A percentile compares a stretch with the other conserved stretches of the same genome.
These are phyloP conservation scores for Phyllostachys edulis DNA, from an alignment of 176 grass and related monocot genomes.

Conservation along the genomic window DNA sequence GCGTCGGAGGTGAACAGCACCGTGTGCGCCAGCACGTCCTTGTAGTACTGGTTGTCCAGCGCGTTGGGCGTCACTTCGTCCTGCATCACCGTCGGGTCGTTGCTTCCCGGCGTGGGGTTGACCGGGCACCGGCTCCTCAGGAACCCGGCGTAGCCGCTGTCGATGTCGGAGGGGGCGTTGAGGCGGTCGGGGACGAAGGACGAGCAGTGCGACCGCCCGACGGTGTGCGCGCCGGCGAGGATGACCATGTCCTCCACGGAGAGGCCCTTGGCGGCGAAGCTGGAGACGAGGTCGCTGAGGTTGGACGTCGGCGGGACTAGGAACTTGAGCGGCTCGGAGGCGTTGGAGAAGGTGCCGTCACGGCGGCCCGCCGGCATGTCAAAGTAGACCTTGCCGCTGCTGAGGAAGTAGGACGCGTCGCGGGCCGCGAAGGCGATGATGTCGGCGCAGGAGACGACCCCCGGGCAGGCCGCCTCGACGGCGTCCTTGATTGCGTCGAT, in stretches of 20 bases:
- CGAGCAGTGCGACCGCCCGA: slow-evolving; percentile 41
- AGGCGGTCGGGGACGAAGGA: slow-evolving; percentile 30
- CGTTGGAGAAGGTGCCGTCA: slow-evolving; percentile 24
- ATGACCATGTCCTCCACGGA: slow-evolving; percentile 32
- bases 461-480: slow-evolving; percentile 30
- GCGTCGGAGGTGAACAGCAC: slow-evolving; percentile 54
- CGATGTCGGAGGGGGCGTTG: neutral
- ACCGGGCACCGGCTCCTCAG: slow-evolving; percentile 12
- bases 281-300: neutral
- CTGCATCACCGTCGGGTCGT: slow-evolving; percentile 30
- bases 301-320: neutral
- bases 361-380: slow-evolving; percentile 16
- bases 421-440: slow-evolving; percentile 45
- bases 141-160: neutral
- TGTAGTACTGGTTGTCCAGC: slow-evolving; percentile 54
- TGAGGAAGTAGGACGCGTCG: slow-evolving; percentile 36
- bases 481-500: slow-evolving; percentile 35
- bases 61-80: slow-evolving; percentile 18
- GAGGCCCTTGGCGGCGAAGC: neutral
- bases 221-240: slow-evolving; percentile 40
- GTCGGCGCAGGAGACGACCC: slow-evolving; percentile 49
- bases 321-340: slow-evolving; percentile 11
- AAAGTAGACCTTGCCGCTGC: slow-evolving; percentile 1
- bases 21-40: too few species aligned
- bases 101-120: neutral